Evolutionary conservation across 305 asterid species (phyloP), one percentile per base, ranked within the genome.

Genomic region (Lippia alba): DNA sequence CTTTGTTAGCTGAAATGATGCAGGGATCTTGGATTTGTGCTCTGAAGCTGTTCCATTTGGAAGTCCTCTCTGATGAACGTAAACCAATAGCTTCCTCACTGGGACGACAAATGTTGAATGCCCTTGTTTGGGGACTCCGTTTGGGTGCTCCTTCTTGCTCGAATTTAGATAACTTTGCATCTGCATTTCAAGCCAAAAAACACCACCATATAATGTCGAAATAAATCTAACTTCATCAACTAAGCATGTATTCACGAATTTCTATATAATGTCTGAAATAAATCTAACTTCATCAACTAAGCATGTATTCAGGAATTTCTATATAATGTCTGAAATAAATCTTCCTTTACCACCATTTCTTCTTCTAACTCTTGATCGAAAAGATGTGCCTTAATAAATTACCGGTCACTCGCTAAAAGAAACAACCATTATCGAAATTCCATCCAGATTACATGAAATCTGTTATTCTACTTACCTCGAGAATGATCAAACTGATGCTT

Each of bases 11-110:
- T 4, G 8, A 12, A 58, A 34, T 45, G 75, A 12, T 17, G 62
- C 54, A 44, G 11, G 44, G 68, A 33, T 73, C 80, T 76, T 72
- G 84, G 68, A 67, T 76, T 39, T 79, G 74, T 34, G 70, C 64
- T 54, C 39, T 72, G 48, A 79, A 72, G 49, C 18, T 30, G 54
- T 41, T 67, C 79, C 82, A 73, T 54, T 78, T 80, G 17, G 64
- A 53, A 57, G 56, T 67, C 16, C 59, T 40, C 12, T 72, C 76
- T 16, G 73, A 72, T 45, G 19, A 49, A 65, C 59, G 51, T 34
- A 60, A 66, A 18, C 33, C 36, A 30, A 36, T 8, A 1, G 57
- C 18, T 45, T 50, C n/a, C n/a, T n/a, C n/a, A n/a, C n/a, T n/a
- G n/a, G n/a, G n/a, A n/a, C n/a, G n/a, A n/a, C n/a, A n/a, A n/a